Percentiles rank a stretch among this genome's conserved stretches.
Conservation (phyloP, 2,329 filamentous ascomycete species). For the Hymenoscyphus linearis region DNA sequence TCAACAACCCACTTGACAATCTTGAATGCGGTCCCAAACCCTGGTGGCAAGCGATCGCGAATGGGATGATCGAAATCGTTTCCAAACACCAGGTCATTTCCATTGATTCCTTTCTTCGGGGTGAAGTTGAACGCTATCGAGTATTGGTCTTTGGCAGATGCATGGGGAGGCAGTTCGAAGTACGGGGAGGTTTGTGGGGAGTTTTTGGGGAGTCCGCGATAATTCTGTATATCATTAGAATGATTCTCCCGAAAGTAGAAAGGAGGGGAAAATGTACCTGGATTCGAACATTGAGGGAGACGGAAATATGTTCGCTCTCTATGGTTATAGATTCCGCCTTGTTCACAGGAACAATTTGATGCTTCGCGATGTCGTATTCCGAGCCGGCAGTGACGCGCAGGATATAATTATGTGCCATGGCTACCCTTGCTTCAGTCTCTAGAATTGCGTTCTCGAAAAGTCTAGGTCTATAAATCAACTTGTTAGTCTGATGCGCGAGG, state of each 20-base stretch:
- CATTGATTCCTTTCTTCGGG: slow-evolving; percentile 46
- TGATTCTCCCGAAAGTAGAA: slow-evolving; percentile 25
- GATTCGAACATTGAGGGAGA: slow-evolving; percentile 70
- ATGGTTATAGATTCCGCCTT: slow-evolving; percentile 56
- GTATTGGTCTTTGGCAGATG: slow-evolving; percentile 68
- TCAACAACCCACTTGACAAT: slow-evolving; percentile 90
- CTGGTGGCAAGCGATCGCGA: slow-evolving; percentile 76
- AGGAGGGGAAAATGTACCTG: slow-evolving; percentile 43
- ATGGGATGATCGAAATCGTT: slow-evolving; percentile 95
- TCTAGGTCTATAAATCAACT: background rate
- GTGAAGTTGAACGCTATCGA: slow-evolving; percentile 75
- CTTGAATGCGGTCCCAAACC: slow-evolving; percentile 77
- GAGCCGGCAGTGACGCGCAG: slow-evolving; percentile 78
- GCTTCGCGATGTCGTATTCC: slow-evolving; percentile 66
- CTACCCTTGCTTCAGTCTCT: background rate
- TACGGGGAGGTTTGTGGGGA: slow-evolving; percentile 70
- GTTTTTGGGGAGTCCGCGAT: slow-evolving; percentile 62
- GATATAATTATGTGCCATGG: slow-evolving; percentile 69
- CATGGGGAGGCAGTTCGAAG: slow-evolving; percentile 67
- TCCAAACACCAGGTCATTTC: slow-evolving; percentile 72
- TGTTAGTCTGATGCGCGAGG: background rate
- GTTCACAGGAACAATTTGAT: slow-evolving; percentile 74
- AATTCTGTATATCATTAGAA: slow-evolving; percentile 25
- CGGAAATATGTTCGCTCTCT: slow-evolving; percentile 56
- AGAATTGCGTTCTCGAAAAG: background rate